These are phyloP conservation scores for Lipomyces yarrowii DNA, from an alignment of 1,139 yeast genomes.

Conservation along the genomic window DNA sequence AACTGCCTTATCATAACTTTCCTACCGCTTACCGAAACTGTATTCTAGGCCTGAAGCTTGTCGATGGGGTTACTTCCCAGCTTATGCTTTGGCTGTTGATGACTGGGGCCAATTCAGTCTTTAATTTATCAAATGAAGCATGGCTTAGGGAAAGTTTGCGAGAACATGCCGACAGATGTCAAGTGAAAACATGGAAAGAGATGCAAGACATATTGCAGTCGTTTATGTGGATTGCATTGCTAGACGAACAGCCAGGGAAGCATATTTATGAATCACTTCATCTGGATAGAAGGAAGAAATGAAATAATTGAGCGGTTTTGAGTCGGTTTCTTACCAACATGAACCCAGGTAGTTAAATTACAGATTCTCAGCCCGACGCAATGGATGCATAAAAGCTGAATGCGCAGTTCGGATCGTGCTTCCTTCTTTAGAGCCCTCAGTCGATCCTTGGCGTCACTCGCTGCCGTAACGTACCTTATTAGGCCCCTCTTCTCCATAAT, in stretches of 20 bases:
- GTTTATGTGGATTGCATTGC: background rate
- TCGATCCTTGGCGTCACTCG: too few species aligned
- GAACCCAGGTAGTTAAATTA: too few species aligned
- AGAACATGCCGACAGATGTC: background rate
- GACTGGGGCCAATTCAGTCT: background rate
- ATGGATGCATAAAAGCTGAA: too few species aligned
- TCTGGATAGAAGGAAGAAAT: background rate
- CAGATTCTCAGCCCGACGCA: too few species aligned
- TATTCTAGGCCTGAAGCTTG: background rate
- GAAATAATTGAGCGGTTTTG: background rate
- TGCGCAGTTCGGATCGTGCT: too few species aligned
- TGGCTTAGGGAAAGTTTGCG: background rate
- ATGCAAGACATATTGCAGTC: background rate
- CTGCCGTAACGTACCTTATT: too few species aligned
- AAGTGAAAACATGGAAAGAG: background rate
- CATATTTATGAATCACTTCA: background rate
- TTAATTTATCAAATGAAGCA: background rate
- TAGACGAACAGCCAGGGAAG: background rate
- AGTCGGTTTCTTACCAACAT: too few species aligned
- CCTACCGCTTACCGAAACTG: background rate
- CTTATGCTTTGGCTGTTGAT: background rate
- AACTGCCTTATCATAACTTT: background rate
- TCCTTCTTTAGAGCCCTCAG: too few species aligned
- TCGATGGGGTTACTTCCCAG: background rate
- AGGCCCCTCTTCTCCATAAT: too few species aligned